A percentile compares a stretch with the other conserved stretches of the same genome.
phyloP scores from a whole-genome alignment of 129 eudicot species.

The Flaveria bidentis region DNA sequence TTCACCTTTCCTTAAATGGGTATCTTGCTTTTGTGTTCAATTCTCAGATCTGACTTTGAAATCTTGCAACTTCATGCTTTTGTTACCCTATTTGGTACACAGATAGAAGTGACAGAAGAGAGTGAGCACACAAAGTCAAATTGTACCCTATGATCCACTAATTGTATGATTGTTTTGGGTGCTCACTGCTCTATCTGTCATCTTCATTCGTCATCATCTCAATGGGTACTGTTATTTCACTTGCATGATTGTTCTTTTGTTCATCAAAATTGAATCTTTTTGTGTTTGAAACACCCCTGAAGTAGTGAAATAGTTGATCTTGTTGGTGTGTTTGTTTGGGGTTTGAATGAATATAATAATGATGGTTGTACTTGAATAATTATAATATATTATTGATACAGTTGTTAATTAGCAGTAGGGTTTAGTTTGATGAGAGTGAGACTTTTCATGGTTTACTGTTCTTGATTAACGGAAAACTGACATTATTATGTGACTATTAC shows the following conservation, averaged over 20 bases:
- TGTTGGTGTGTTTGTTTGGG: background rate
- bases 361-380: conserved; percentile 7
- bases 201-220: conserved; percentile 18
- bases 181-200: conserved; percentile 58
- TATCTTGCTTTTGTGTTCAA: background rate
- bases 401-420: conserved; percentile 32
- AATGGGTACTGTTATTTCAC: background rate
- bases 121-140: conserved; percentile 52
- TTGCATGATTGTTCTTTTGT: background rate
- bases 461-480: conserved; percentile 34
- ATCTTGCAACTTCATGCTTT: background rate
- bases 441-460: conserved; percentile 33
- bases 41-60: background rate
- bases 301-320: background rate
- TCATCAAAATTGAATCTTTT: too few relatives aligned
- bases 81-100: background rate
- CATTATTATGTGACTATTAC: conserved; percentile 1
- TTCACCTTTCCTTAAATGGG: conserved; percentile 2
- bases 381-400: background rate
- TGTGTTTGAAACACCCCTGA: background rate
- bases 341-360: background rate
- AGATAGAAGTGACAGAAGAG: conserved; percentile 50
- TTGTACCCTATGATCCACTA: conserved; percentile 21
- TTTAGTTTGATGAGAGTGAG: conserved; percentile 33
- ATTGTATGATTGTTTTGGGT: conserved; percentile 44